A percentile compares a stretch with the other conserved stretches of the same genome.
phyloP scores from a whole-genome alignment of 352 stramenopile genomes.

The Lagenidium giganteum region DNA sequence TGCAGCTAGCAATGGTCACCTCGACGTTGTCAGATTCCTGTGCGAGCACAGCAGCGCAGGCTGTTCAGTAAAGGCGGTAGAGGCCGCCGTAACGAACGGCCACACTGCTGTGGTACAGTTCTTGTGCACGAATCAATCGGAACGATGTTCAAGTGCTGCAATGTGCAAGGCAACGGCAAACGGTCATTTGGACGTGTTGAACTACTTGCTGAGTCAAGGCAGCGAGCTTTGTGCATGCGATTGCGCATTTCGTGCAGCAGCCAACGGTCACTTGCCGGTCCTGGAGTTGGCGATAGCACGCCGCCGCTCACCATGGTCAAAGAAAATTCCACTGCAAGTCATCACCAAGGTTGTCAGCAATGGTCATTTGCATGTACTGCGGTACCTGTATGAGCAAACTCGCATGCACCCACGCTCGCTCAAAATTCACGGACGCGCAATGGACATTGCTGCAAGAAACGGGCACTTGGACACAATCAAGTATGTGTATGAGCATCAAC shows the following conservation, averaged over 20 bases:
- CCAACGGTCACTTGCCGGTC: conserved; percentile 5
- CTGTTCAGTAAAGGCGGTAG: conserved; percentile 26
- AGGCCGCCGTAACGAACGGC: conserved; percentile 22
- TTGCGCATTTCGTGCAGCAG: neutral
- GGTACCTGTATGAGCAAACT: too few species aligned
- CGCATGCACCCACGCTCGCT: too few species aligned
- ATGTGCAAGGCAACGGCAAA: conserved; percentile 22
- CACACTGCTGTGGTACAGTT: conserved; percentile 22
- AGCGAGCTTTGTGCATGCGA: too few species aligned
- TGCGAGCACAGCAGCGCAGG: conserved; percentile 17
- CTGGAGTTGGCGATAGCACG: conserved; percentile 3
- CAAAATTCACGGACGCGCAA: too few species aligned
- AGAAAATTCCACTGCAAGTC: too few species aligned
- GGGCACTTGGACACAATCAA: neutral
- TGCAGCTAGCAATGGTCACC: too few species aligned
- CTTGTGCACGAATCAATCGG: conserved; percentile 19
- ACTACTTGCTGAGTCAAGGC: conserved; percentile 7
- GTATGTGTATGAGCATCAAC: neutral
- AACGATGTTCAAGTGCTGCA: conserved; percentile 21
- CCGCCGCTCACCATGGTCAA: too few species aligned
- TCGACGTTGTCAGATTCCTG: too few species aligned
- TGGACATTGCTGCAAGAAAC: conserved; percentile 8
- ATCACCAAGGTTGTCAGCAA: too few species aligned
- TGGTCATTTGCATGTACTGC: conserved; percentile 16
- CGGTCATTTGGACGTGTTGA: conserved; percentile 18